A percentile compares a stretch with the other conserved stretches of the same genome.
These are phyloP conservation scores for Phytophthora pinifolia DNA, from an alignment of 352 stramenopile genomes.

Conservation along the genomic window DNA sequence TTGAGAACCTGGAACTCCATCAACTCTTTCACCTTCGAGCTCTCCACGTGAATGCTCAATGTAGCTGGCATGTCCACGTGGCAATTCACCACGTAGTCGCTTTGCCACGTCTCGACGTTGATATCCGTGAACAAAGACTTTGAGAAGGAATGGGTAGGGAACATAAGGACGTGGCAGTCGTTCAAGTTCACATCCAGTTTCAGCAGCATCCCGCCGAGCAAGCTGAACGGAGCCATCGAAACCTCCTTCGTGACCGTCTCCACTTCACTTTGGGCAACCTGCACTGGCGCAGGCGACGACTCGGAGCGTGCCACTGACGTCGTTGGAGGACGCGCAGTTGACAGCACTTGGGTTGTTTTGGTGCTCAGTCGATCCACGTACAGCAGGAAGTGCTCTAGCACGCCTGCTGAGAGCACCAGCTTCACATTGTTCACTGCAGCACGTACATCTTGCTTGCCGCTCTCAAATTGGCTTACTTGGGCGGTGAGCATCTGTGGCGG, in stretches of 20 bases:
- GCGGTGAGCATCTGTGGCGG: constrained; percentile 49
- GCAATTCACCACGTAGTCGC: constrained; percentile 50
- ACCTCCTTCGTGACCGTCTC: constrained; percentile 38
- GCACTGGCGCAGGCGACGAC: constrained; percentile 24
- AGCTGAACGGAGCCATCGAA: constrained; percentile 64
- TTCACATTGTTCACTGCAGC: constrained; percentile 50
- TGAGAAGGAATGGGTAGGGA: constrained; percentile 47
- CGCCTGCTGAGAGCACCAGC: constrained; percentile 40
- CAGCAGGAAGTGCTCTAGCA: constrained; percentile 65
- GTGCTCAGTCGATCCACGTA: constrained; percentile 62
- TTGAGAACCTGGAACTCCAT: constrained; percentile 52
- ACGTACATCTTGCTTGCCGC: constrained; percentile 43
- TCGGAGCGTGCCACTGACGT: constrained; percentile 29
- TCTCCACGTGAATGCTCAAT: constrained; percentile 46
- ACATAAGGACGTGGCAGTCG: constrained; percentile 54
- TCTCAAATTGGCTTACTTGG: constrained; percentile 46
- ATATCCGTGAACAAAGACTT: constrained; percentile 61
- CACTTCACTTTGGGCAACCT: constrained; percentile 35
- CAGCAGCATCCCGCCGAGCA: constrained; percentile 57
- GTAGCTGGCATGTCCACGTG: constrained; percentile 53
- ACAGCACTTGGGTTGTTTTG: constrained; percentile 51
- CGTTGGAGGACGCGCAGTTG: constrained; percentile 39
- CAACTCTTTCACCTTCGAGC: constrained; percentile 44
- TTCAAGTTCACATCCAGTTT: constrained; percentile 51
- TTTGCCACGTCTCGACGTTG: constrained; percentile 44